phyloP scores from a whole-genome alignment of 139 green algal species.

The Ettlia oleoabundans region DNA sequence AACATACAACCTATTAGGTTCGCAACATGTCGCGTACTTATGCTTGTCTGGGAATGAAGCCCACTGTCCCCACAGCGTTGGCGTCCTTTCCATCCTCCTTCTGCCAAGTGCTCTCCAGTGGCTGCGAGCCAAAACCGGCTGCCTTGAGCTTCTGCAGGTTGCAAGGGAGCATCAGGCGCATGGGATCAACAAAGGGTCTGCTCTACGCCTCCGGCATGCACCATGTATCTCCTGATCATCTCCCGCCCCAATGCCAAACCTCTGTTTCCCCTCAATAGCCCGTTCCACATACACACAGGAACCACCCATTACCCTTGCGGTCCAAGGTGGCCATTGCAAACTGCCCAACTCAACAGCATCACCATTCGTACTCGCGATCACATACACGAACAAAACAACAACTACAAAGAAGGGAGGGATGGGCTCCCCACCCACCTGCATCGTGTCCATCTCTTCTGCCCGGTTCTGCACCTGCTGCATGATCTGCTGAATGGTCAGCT shows the following conservation, averaged over 20 bases:
- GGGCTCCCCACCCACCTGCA: background rate
- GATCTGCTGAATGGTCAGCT: slow-evolving; percentile 42
- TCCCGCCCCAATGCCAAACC: no score
- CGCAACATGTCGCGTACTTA: background rate
- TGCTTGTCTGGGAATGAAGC: slow-evolving; percentile 16
- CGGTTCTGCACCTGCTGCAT: slow-evolving; percentile 39
- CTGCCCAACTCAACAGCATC: no score
- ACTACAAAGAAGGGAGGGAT: background rate
- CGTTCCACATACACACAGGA: no score
- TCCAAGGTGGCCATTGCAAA: no score
- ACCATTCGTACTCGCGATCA: background rate
- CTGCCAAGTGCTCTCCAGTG: slow-evolving; percentile 20
- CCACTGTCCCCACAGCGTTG: slow-evolving; percentile 2
- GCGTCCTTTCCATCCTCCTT: slow-evolving; percentile 7
- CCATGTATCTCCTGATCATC: no score
- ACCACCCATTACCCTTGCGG: no score
- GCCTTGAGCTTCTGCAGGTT: slow-evolving; percentile 28
- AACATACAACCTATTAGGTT: background rate
- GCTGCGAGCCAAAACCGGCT: slow-evolving; percentile 32
- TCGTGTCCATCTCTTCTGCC: slow-evolving; percentile 51
- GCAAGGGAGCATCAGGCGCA: no score
- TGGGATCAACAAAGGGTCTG: no score
- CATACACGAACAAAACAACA: background rate
- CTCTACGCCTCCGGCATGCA: no score
- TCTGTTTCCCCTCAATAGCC: no score